These are phyloP conservation scores for Clavispora phyllophila DNA, from an alignment of 805 yeast species.

Conservation along the genomic window DNA sequence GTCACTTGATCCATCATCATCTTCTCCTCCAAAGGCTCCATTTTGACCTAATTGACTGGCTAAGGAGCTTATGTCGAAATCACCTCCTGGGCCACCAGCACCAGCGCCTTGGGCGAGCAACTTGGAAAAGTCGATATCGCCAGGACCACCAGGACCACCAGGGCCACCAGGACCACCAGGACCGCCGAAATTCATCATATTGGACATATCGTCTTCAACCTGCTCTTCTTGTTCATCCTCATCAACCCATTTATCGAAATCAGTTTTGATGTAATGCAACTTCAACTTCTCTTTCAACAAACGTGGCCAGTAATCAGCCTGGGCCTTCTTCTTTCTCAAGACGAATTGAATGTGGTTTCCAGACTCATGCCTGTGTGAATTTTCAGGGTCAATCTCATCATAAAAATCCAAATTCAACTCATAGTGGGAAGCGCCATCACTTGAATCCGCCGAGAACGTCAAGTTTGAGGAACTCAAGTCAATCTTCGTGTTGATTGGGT, in stretches of 20 bases:
- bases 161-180: slow-evolving; percentile 23
- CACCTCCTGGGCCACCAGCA: slow-evolving; percentile 24
- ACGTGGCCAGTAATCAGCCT: slow-evolving; percentile 92
- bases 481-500: slow-evolving; percentile 58
- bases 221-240: slow-evolving; percentile 93
- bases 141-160: slow-evolving; percentile 30
- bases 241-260: slow-evolving; percentile 96
- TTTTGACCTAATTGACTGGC: slow-evolving; percentile 43
- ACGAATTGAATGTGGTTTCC: slow-evolving; percentile 63
- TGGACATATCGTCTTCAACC: slow-evolving; percentile 38
- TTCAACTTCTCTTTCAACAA: slow-evolving; percentile 81
- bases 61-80: slow-evolving; percentile 33
- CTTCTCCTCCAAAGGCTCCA: slow-evolving; percentile 18
- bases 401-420: slow-evolving; percentile 68
- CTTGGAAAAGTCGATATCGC: slow-evolving; percentile 22
- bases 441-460: slow-evolving; percentile 44
- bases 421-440: slow-evolving; percentile 48
- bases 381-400: slow-evolving; percentile 64
- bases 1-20: slow-evolving; percentile 8
- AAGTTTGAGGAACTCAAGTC: slow-evolving; percentile 54
- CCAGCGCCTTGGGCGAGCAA: slow-evolving; percentile 26
- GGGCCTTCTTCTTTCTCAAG: slow-evolving; percentile 61
- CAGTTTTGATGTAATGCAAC: slow-evolving; percentile 80
- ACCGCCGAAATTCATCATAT: slow-evolving; percentile 19
- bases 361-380: slow-evolving; percentile 48